Percentiles rank a stretch among this genome's conserved stretches.
Evolutionary conservation across 306 rosid genomes (phyloP).

Genomic region (Notholithocarpus densiflorus): DNA sequence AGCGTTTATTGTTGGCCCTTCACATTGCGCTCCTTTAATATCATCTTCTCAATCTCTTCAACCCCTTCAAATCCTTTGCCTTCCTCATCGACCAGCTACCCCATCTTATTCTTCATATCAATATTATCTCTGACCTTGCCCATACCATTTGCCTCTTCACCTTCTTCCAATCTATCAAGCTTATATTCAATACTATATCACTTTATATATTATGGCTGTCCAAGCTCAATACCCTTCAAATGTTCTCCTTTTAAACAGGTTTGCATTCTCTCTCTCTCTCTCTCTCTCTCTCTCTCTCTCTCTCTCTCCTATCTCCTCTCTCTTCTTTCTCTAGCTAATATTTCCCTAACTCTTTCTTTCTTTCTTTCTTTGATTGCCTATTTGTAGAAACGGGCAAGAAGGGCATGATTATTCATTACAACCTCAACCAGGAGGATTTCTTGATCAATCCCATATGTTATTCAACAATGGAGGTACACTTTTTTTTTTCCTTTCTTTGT

Average conservation of each 20-base stretch:
- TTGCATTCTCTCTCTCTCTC: conserved; percentile 1
- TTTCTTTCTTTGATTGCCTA: neutral
- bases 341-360: neutral
- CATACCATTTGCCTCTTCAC: neutral
- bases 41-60: conserved; percentile 17
- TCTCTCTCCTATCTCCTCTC: neutral
- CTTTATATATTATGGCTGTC: conserved; percentile 61
- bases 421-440: conserved; percentile 51
- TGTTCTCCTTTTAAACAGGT: conserved; percentile 75
- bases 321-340: neutral
- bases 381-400: conserved; percentile 65
- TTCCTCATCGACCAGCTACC: conserved; percentile 8
- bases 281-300: neutral
- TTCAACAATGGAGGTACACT: conserved; percentile 60
- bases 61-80: conserved; percentile 20
- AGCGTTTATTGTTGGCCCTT: conserved; percentile 39
- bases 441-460: conserved; percentile 65
- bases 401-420: conserved; percentile 66
- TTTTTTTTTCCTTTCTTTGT: neutral
- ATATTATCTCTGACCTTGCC: conserved; percentile 7
- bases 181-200: neutral
- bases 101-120: conserved; percentile 14
- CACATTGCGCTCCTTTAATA: conserved; percentile 28
- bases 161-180: conserved; percentile 11
- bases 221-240: conserved; percentile 99